These are phyloP conservation scores for Skeletonema costatum DNA, from an alignment of 108 stramenopile genomes.

Conservation along the genomic window DNA sequence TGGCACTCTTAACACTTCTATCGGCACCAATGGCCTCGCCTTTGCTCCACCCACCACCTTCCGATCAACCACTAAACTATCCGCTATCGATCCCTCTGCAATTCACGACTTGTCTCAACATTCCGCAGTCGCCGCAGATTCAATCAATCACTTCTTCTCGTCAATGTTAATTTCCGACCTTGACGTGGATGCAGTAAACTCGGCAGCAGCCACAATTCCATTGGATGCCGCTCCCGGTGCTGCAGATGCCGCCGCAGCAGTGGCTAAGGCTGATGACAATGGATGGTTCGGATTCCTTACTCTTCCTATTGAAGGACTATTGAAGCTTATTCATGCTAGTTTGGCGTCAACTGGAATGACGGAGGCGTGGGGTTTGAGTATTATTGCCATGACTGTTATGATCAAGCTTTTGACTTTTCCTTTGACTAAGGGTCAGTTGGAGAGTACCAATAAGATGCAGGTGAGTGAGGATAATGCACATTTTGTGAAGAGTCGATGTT, in stretches of 20 bases:
- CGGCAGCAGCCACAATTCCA: not conserved
- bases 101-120: constrained; percentile 57
- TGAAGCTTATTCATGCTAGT: constrained; percentile 66
- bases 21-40: constrained; percentile 32
- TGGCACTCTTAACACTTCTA: constrained; percentile 7
- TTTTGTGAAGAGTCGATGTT: not conserved
- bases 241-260: constrained; percentile 43
- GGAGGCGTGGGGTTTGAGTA: constrained; percentile 91
- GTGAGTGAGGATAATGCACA: constrained; percentile 41
- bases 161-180: constrained; percentile 61
- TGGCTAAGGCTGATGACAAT: constrained; percentile 54
- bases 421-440: constrained; percentile 89
- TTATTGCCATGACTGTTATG: constrained; percentile 88
- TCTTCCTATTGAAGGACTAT: constrained; percentile 63
- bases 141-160: constrained; percentile 62
- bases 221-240: constrained; percentile 32
- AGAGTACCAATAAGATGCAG: constrained; percentile 95
- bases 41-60: constrained; percentile 52
- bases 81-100: constrained; percentile 55
- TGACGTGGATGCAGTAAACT: constrained; percentile 19
- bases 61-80: constrained; percentile 46
- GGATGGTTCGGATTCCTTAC: constrained; percentile 93
- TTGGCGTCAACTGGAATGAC: constrained; percentile 66
- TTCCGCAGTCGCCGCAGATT: constrained; percentile 13
- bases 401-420: constrained; percentile 94